Percentiles rank a stretch among this genome's conserved stretches.
Conservation (phyloP, 148 eudicot genomes). For the Pharnaceum exiguum region DNA sequence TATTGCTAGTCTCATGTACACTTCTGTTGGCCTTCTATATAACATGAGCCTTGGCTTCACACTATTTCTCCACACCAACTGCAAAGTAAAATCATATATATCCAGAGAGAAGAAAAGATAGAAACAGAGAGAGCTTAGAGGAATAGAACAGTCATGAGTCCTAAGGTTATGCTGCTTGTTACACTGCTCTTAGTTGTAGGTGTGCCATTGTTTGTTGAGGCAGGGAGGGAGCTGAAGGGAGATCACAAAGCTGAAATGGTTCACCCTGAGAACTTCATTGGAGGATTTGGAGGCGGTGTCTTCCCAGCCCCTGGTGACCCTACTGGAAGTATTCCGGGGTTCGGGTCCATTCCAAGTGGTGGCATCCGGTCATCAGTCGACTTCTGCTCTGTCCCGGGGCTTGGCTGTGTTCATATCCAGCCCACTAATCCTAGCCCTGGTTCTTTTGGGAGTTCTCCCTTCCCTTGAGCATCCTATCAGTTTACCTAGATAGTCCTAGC, state of each 20-base stretch:
- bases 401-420: conserved; percentile 22
- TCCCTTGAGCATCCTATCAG: no score
- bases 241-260: background rate
- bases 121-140: background rate
- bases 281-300: conserved; percentile 17
- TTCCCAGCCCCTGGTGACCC: conserved; percentile 12
- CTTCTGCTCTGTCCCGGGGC: conserved; percentile 24
- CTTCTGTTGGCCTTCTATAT: no score
- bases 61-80: background rate
- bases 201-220: conserved; percentile 11
- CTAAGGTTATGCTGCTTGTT: background rate
- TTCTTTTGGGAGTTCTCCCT: conserved; percentile 19
- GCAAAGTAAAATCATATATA: background rate
- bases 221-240: conserved; percentile 12
- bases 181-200: conserved; percentile 14
- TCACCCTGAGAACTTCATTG: conserved; percentile 23
- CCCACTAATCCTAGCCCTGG: conserved; percentile 20
- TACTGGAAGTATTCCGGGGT: background rate
- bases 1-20: no score
- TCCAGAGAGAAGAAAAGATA: background rate
- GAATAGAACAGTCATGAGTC: conserved; percentile 1
- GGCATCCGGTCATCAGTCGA: conserved; percentile 20
- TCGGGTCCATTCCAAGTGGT: background rate
- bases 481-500: no score
- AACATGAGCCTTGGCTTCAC: background rate